phyloP scores from a whole-genome alignment of 768 basidiomycete genomes.

The Mycena belliarum region DNA sequence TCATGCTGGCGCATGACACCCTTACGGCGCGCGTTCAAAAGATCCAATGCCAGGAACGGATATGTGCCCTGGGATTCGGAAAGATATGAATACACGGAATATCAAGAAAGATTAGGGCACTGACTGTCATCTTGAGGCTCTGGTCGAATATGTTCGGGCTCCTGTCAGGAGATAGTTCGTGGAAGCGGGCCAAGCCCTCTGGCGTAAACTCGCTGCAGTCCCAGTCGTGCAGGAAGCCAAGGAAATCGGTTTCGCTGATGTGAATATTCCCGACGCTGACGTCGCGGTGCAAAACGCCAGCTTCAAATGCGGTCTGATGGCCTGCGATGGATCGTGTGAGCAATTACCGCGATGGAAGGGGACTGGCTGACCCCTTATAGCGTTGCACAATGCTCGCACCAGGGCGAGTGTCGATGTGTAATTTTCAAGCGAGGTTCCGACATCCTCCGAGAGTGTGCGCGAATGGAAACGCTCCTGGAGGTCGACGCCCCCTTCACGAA shows the following conservation, averaged over 20 bases:
- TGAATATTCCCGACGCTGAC: slow-evolving; percentile 12
- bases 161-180: neutral
- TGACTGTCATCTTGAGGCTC: no score
- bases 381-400: no score
- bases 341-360: no score
- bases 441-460: neutral
- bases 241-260: neutral
- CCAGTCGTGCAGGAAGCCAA: slow-evolving; percentile 9
- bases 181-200: neutral
- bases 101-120: no score
- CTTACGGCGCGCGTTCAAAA: neutral
- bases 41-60: no score
- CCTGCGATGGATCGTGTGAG: neutral
- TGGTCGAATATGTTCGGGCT: no score
- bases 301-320: slow-evolving; percentile 2
- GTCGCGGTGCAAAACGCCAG: slow-evolving; percentile 13
- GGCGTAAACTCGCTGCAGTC: slow-evolving; percentile 3
- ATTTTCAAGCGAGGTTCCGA: neutral
- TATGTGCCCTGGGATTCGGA: no score
- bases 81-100: no score
- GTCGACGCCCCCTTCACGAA: neutral
- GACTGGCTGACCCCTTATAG: no score
- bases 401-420: neutral
- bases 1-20: neutral
- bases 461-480: slow-evolving; percentile 1